Base-by-base conservation (phyloP, 768 basidiomycete species). In the Cystofilobasidium ferigula region DNA sequence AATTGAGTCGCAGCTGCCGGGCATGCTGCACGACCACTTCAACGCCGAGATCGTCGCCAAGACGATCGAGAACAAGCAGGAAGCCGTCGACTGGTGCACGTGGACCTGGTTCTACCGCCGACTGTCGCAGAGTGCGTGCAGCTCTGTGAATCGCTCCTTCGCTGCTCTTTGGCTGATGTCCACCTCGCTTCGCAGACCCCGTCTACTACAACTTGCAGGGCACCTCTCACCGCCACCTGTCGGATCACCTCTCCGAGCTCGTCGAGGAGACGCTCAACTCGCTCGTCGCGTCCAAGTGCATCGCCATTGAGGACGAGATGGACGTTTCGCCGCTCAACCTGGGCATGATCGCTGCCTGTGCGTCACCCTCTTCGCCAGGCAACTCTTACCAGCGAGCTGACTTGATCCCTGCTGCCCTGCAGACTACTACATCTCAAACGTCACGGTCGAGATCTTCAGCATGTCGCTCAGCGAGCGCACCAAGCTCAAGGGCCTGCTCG, bases 51-150 rank as follows among this genome's bases (percentile, higher is more conserved):
- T 98, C 69, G 93, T 93, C 12, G 92, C 97, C 47, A 94, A 92
- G 78, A 98, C 93, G 16, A 97, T 98, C 64, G 92, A 98, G 78
- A 98, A 97, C 77, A 99, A 99, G 79, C 94, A 99, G 76, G 90
- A 95, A 74, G 78, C 78, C 7, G 78, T 80, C 85, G 94, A 99
- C 76, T 95, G 95, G 74, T 79, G 95, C 72, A 99, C 95, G 0
- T 99, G 95, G 95, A 93, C 93, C 14, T 95, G 88, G 80, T 77
- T 97, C 80, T 98, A 98, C 77, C 84, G 94, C 53, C 84, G 95
- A 18, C 88, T 98, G 86, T 93, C 91, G 0, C 91, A 97, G 74
- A 99, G 74, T 72, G 57, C 70, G 73, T 72, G n/a, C n/a, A n/a
- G n/a, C n/a, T n/a, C n/a, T n/a, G n/a, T n/a, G n/a, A n/a, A n/a